phyloP scores from a whole-genome alignment of 1,284 basidiomycete species.

The Melampsora americana region DNA sequence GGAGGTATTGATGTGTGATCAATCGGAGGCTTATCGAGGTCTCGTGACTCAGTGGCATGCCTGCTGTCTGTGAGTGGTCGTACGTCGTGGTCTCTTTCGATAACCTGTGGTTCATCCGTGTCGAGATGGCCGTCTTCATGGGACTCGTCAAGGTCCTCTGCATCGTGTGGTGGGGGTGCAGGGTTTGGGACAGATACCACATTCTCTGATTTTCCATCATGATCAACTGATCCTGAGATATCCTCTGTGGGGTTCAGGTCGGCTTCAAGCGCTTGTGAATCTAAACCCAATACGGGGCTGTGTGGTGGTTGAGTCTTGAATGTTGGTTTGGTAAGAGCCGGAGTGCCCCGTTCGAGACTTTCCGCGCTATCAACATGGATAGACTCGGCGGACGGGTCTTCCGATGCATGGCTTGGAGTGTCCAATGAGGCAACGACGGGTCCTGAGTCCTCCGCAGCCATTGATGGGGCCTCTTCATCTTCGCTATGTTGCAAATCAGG shows the following conservation, averaged over 20 bases:
- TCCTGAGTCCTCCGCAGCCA: no score
- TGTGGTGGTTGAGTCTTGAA: not conserved
- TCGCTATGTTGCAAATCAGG: not conserved
- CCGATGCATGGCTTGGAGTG: not conserved
- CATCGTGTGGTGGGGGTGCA: no score
- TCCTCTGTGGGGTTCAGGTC: no score
- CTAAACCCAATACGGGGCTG: not conserved
- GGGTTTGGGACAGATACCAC: no score
- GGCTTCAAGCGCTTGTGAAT: not conserved
- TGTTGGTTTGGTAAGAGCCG: not conserved
- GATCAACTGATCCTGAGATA: no score
- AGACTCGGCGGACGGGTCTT: not conserved
- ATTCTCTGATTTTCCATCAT: no score
- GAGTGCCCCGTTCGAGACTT: not conserved
- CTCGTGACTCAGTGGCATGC: not conserved
- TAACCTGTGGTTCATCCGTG: no score
- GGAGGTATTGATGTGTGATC: not conserved
- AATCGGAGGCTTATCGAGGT: not conserved
- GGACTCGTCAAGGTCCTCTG: no score
- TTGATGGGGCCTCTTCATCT: no score
- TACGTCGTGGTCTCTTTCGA: no score
- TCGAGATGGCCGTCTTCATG: no score
- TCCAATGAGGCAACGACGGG: no score
- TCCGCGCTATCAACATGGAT: not conserved
- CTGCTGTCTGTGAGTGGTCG: not conserved